Conservation (phyloP, 371 early-diverging fungal genomes). For the Parasitella parasitica region DNA sequence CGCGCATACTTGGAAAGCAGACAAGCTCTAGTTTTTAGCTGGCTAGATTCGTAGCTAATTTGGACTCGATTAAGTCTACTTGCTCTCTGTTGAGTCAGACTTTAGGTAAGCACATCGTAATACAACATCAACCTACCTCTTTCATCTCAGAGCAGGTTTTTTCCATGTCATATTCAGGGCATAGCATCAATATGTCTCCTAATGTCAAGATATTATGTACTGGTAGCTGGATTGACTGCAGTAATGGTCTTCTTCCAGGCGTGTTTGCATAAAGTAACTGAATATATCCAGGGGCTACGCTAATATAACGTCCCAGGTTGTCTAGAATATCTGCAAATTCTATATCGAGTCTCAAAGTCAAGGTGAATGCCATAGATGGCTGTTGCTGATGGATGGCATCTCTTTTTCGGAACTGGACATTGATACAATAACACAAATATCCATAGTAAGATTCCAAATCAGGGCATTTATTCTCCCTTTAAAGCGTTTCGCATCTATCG, state of each 20-base stretch:
- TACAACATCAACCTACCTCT: slow-evolving; percentile 33
- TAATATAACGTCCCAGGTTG: neutral
- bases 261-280: slow-evolving; percentile 5
- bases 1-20: neutral
- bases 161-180: neutral
- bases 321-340: slow-evolving; percentile 8
- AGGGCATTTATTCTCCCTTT: neutral
- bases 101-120: slow-evolving; percentile 78
- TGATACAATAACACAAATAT: too few relatives aligned
- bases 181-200: neutral
- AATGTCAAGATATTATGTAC: too few relatives aligned
- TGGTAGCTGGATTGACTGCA: neutral
- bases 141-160: neutral
- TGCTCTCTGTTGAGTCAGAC: slow-evolving; percentile 69
- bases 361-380: neutral
- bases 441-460: neutral
- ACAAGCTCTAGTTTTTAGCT: neutral
- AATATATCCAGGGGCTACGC: slow-evolving; percentile 11
- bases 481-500: too few relatives aligned
- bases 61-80: slow-evolving; percentile 58
- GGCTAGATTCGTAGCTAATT: slow-evolving; percentile 34
- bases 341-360: slow-evolving; percentile 10
- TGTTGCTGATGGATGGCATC: slow-evolving; percentile 22
- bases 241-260: too few relatives aligned
- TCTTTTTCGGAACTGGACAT: too few relatives aligned